phyloP scores from a whole-genome alignment of 345 rosid genomes.

The Eucalyptus guilfoylei region DNA sequence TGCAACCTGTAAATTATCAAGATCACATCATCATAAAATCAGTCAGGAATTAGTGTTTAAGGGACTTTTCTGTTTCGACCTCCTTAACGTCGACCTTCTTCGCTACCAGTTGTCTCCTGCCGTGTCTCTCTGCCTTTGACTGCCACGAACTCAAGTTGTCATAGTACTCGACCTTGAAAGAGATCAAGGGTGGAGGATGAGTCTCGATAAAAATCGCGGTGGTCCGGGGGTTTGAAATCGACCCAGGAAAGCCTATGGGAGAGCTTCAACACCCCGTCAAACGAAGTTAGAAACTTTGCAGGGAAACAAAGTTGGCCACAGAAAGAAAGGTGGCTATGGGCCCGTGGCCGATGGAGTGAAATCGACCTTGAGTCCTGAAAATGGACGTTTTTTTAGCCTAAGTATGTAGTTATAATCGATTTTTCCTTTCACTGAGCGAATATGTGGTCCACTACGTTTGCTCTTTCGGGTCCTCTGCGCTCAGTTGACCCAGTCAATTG shows the following conservation, averaged over 20 bases:
- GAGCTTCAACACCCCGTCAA: background rate
- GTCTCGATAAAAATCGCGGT: background rate
- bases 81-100: background rate
- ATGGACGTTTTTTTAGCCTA: background rate
- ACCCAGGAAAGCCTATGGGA: background rate
- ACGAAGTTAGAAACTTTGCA: background rate
- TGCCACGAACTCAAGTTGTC: background rate
- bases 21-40: background rate
- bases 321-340: background rate
- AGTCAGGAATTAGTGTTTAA: background rate
- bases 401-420: background rate
- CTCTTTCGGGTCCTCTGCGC: background rate
- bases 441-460: background rate
- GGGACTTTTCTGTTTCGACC: background rate
- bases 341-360: background rate
- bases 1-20: background rate
- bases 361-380: background rate
- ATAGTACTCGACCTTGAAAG: background rate
- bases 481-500: background rate
- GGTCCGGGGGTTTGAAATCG: background rate
- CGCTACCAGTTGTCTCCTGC: background rate
- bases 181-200: background rate
- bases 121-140: background rate
- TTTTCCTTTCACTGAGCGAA: background rate
- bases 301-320: background rate